Conservation (phyloP, 208 protist species). For the Acanthamoeba culbertsoni region DNA sequence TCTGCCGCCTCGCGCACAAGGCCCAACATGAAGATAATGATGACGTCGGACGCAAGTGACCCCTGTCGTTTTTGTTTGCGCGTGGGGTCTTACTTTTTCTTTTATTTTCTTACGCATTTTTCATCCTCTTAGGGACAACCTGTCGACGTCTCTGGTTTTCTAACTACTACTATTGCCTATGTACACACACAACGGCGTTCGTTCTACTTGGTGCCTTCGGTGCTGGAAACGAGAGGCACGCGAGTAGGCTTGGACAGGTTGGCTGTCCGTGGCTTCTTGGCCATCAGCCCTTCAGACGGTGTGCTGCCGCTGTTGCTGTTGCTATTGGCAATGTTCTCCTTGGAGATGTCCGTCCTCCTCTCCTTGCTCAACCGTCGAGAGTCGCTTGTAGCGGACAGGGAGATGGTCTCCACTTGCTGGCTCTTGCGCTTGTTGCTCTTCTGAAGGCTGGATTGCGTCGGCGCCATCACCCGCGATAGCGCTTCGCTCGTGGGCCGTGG, state of each 20-base stretch:
- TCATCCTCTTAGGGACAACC: too few relatives aligned
- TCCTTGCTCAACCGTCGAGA: not conserved
- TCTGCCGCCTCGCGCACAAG: not conserved
- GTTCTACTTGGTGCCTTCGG: not conserved
- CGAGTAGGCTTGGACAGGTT: not conserved
- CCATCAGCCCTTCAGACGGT: not conserved
- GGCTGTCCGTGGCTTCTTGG: not conserved
- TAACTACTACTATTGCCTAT: too few relatives aligned
- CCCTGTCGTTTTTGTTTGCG: not conserved
- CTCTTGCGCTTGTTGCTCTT: conserved; percentile 41
- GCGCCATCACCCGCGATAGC: not conserved
- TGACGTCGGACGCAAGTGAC: not conserved
- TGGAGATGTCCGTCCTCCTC: not conserved
- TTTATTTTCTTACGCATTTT: not conserved
- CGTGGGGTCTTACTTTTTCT: not conserved
- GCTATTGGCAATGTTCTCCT: not conserved
- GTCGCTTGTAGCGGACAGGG: not conserved
- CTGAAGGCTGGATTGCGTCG: not conserved
- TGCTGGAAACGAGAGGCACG: not conserved
- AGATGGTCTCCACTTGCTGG: not conserved
- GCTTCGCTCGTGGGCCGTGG: not conserved
- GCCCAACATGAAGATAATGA: not conserved
- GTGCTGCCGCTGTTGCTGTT: not conserved
- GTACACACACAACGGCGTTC: too few relatives aligned
- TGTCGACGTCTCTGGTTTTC: too few relatives aligned